Conservation (phyloP, 495 filamentous ascomycete species). For the Hypoxylon rickii region DNA sequence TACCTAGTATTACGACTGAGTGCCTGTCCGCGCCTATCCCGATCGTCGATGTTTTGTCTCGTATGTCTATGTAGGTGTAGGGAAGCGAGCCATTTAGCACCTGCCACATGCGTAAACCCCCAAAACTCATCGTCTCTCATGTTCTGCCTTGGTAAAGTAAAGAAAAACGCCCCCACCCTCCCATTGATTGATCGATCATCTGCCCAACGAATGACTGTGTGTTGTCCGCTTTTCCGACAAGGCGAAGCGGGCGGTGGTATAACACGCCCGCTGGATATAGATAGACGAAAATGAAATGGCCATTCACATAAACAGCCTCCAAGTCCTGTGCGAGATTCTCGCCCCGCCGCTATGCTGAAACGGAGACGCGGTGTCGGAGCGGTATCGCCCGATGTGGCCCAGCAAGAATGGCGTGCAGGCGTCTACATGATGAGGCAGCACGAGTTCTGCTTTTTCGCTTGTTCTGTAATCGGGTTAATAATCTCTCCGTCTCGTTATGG, state of each 20-base stretch:
- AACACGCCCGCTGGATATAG: constrained; percentile 14
- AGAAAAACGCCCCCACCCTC: neutral
- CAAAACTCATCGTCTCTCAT: neutral
- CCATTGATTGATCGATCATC: constrained; percentile 1
- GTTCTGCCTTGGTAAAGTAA: neutral
- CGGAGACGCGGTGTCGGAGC: constrained; percentile 6
- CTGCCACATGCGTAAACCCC: constrained; percentile 1
- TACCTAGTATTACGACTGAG: too few species aligned
- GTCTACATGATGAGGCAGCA: constrained; percentile 84
- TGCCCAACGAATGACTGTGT: constrained; percentile 25
- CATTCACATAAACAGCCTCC: constrained; percentile 20
- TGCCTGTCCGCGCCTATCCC: neutral
- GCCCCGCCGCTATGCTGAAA: constrained; percentile 30
- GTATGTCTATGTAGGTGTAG: neutral
- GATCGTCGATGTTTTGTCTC: neutral
- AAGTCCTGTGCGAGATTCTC: constrained; percentile 9
- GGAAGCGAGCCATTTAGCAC: too few species aligned
- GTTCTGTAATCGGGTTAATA: constrained; percentile 30
- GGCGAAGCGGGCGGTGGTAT: neutral
- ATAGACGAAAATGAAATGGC: constrained; percentile 27
- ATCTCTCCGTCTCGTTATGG: neutral
- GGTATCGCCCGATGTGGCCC: neutral
- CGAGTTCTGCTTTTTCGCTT: constrained; percentile 96
- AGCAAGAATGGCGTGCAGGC: neutral
- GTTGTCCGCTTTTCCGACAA: neutral